Base-by-base conservation (phyloP, 768 basidiomycete genomes). In the Termitomyces sp. region DNA sequence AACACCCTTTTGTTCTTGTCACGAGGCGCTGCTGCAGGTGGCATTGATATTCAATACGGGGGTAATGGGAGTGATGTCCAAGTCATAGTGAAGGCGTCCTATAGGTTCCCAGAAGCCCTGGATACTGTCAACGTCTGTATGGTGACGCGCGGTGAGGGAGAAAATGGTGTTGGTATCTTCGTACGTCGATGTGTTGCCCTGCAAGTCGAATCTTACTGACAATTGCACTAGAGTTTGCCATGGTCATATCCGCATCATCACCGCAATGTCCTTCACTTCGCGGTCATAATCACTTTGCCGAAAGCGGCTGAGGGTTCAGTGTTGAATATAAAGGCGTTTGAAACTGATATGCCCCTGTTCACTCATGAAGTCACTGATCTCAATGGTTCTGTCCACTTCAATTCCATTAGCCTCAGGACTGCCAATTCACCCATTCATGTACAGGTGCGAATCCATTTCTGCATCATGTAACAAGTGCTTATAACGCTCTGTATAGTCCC, bases 311-410 rank as follows among this genome's bases (percentile, higher is more conserved):
- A 50, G 22, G 68, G 58, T 7, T 59, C 58, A 1, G 52, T 69
- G 26, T 62, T 80, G 18, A 54, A 62, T 4, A 66, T 84, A 24
- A 74, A 77, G 51, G 68, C 69, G 22, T 69, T 85, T 29, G 73
- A 77, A 56, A 81, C 81, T 1, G 64, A 73, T 42, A 55, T 81
- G 47, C 77, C 77, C 5, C 68, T 72, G 46, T 82, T 78, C 57
- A 36, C 54, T 8, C 78, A 83, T 44, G 51, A 64, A 10, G 55
- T 85, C 13, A 71, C 65, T 18, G 69, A 73, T 20, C 65, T 82
- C 13, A 66, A 65, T 5, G 63, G 71, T 5, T 60, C 63, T 4
- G 70, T 80, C 13, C 47, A 72, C 9, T 84, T 86, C 56, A 69
- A 75, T 7, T 59, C 54, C 0, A 53, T 85, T 26, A 59, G 63